Evolutionary conservation across 495 filamentous ascomycete species (phyloP), one percentile per base, ranked within the genome.

Genomic region (Trypethelium eluteriae): DNA sequence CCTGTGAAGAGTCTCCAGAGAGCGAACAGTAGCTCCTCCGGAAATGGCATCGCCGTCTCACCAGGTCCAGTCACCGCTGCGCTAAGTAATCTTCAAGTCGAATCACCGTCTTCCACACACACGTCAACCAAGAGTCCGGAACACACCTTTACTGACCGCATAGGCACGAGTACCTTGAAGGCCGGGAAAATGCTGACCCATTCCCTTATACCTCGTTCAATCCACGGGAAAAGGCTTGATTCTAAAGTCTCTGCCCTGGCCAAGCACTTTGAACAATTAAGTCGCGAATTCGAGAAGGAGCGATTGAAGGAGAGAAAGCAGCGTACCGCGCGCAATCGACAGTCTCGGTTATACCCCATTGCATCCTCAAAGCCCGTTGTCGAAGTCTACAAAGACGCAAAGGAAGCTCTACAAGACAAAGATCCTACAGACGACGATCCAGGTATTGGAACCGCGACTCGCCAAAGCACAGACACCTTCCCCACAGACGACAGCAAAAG

Each of bases 281-380:
- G 91, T 66, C 88, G 93, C 5, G 95, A 99, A 70, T 98, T 98
- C 70, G 93, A 99, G 72, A 95, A 92, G 73, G 93, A 98, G 79
- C 82, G 95, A 46, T 83, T 93, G 62, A 89, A 88, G 66, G 93
- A 99, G 72, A 84, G 88, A 73, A 86, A 86, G 62, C 88, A 92
- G 71, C 83, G 91, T 66, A 89, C 89, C 53, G 89, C 90, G n/a
- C 91, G 87, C 70, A 88, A 86, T 72, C 85, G 86, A 16, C 88
- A 90, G 72, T 86, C 89, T 0, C 85, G 93, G 64, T 92, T 90
- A 25, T 92, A 92, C 71, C 94, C 93, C 16, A 85, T 93, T 66
- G 88, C 92, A 14, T 92, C 91, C n/a, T 95, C 93, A 34, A 94
- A 92, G 73, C 92, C 95, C 1, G 93, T 95, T 68, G 93, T 99